A percentile compares a stretch with the other conserved stretches of the same genome.
phyloP scores from a whole-genome alignment of 2,329 filamentous ascomycete species.

The Gyromitra esculenta region DNA sequence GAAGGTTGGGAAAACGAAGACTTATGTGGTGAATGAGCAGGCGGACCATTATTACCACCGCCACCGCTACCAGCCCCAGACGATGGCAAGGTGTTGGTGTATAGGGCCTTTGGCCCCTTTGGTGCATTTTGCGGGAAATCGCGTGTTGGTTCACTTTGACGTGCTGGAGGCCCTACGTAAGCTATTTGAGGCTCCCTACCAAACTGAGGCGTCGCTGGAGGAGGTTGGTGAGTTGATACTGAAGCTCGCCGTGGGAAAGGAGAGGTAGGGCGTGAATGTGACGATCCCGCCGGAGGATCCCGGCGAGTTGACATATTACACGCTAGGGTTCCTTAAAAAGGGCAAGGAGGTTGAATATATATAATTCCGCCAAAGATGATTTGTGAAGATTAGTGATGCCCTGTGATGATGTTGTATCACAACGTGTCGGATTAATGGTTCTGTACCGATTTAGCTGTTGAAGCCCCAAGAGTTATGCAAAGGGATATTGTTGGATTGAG shows the following conservation, averaged over 20 bases:
- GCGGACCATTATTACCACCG: conserved; percentile 16
- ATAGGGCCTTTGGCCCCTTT: conserved; percentile 54
- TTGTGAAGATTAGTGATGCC: conserved; percentile 6
- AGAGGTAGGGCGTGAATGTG: conserved; percentile 52
- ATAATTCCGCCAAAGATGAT: conserved; percentile 13
- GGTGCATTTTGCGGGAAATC: conserved; percentile 54
- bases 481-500: conserved; percentile 17
- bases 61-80: conserved; percentile 32
- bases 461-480: conserved; percentile 4
- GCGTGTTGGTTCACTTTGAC: conserved; percentile 36
- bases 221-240: conserved; percentile 55
- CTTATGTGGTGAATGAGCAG: conserved; percentile 52
- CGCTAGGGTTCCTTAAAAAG: conserved; percentile 19
- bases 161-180: conserved; percentile 38
- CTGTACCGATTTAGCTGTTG: conserved; percentile 21
- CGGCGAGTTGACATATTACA: conserved; percentile 52
- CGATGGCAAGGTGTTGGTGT: conserved; percentile 29
- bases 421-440: conserved; percentile 8
- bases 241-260: conserved; percentile 51
- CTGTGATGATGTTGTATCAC: conserved; percentile 6
- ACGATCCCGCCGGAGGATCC: conserved; percentile 48
- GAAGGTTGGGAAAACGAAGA: conserved; percentile 46
- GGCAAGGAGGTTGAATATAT: not conserved
- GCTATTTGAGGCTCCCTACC: conserved; percentile 45
- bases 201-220: conserved; percentile 53